phyloP scores from a whole-genome alignment of 2,329 filamentous ascomycete species.

The Claviceps sp. region DNA sequence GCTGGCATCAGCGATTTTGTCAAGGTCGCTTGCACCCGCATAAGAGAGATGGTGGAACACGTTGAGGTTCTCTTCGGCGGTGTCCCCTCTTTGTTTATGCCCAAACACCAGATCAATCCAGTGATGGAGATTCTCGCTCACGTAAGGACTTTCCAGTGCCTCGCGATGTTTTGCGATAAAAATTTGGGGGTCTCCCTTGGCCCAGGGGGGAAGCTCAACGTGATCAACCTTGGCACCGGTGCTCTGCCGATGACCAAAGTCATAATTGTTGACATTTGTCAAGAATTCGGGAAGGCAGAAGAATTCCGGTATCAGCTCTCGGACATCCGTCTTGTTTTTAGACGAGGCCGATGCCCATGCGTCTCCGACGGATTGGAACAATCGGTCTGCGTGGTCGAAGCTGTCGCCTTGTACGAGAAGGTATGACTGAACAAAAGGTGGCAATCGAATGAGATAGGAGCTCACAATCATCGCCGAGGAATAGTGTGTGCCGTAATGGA shows the following conservation, averaged over 20 bases:
- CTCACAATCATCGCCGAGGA: conserved; percentile 98
- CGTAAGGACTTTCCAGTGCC: conserved; percentile 83
- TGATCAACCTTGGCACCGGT: conserved; percentile 68
- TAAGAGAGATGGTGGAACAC: conserved; percentile 96
- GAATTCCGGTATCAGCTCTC: conserved; percentile 92
- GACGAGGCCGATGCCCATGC: conserved; percentile 84
- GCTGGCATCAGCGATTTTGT: conserved; percentile 77
- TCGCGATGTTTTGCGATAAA: conserved; percentile 96
- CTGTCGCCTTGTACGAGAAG: conserved; percentile 86
- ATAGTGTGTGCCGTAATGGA: conserved; percentile 97
- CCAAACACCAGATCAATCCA: conserved; percentile 98
- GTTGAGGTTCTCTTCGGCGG: conserved; percentile 80
- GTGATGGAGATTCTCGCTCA: conserved; percentile 75
- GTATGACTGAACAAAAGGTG: conserved; percentile 93
- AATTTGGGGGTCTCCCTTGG: conserved; percentile 87
- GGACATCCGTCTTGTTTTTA: conserved; percentile 85
- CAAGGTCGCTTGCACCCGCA: conserved; percentile 81
- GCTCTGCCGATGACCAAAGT: conserved; percentile 80
- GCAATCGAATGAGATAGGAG: conserved; percentile 86
- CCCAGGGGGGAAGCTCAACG: conserved; percentile 88
- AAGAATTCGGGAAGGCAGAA: conserved; percentile 94
- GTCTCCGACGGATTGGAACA: conserved; percentile 87
- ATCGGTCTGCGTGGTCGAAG: conserved; percentile 88
- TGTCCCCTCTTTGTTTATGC: conserved; percentile 83
- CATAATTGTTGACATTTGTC: conserved; percentile 85